Base-by-base conservation (phyloP, 2,329 filamentous ascomycete species). In the Aspergillus sp. region DNA sequence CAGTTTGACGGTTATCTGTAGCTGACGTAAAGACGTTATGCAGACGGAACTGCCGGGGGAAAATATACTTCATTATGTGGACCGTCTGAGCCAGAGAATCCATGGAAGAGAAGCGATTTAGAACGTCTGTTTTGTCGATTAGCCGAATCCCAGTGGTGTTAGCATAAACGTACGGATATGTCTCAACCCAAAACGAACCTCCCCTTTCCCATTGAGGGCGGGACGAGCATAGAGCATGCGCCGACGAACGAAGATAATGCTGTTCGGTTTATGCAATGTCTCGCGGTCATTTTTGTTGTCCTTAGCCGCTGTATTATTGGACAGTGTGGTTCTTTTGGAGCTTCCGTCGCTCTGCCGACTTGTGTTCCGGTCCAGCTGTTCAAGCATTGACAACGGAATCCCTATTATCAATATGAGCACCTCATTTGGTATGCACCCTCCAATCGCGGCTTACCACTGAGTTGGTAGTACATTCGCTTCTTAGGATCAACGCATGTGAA, bases 31-130 rank as follows among this genome's bases (percentile, higher is more conserved):
- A 95, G n/a, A 82, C 86, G 57, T 96, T 98, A 52, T 93, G 86
- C 3, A 98, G 65, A 10, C 76, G 75, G 51, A 94, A 96, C 50
- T 96, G 88, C 8, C 80, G 72, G 19, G 91, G 91, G 47, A 98
- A 98, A 1, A 98, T 78, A 57, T 96, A 89, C 67, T 89, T 91
- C 73, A 94, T 75, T 13, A 93, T 61, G 45, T 82, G 83, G 8
- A 77, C 51, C 0, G 78, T 82, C 41, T 80, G 72, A 8, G 59
- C 51, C 1, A 65, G 48, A 40, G 25, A 57, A 38, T 47, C 71
- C 49, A 22, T 36, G 3, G 46, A 44, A 7, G 69, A 60, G 42
- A 71, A 82, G 14, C 86, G 76, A 51, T 91, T 93, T 15, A 96
- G 59, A 2, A 88, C 77, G 64, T 95, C 85, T 93, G 51, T 8